phyloP scores from a whole-genome alignment of 1,284 basidiomycete genomes.

The Cronartium quercuum region DNA sequence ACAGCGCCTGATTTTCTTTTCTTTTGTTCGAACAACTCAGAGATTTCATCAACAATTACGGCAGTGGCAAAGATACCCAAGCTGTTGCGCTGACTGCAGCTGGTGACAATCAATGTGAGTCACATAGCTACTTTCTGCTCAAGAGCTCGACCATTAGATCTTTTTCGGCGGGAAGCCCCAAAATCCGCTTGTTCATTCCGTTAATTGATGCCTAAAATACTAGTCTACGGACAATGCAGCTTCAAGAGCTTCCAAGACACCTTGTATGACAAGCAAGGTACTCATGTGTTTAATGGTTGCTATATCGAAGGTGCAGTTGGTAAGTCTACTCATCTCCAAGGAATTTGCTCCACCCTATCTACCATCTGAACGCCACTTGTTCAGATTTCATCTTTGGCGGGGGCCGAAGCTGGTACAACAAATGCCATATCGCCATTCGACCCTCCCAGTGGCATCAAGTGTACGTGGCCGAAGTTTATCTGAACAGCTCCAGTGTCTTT shows the following conservation, averaged over 20 bases:
- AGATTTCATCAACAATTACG: slow-evolving; percentile 22
- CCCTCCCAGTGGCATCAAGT: neutral
- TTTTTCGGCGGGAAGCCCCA: neutral
- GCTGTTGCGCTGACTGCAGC: slow-evolving; percentile 22
- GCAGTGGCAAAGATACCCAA: slow-evolving; percentile 26
- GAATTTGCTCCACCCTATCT: neutral
- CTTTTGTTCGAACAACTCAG: neutral
- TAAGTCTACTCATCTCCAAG: neutral
- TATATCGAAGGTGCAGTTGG: slow-evolving; percentile 23
- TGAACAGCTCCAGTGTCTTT: neutral
- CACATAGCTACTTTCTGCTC: too few species aligned
- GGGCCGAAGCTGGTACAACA: slow-evolving; percentile 13
- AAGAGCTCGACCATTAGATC: too few species aligned
- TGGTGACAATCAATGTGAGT: slow-evolving; percentile 21
- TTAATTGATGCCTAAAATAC: neutral
- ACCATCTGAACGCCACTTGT: neutral
- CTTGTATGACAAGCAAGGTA: slow-evolving; percentile 14
- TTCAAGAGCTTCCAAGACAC: slow-evolving; percentile 36
- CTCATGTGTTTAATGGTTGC: slow-evolving; percentile 15
- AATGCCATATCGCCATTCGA: neutral
- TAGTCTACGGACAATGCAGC: slow-evolving; percentile 6
- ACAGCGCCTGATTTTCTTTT: neutral
- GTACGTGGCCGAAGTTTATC: neutral
- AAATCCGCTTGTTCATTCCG: neutral
- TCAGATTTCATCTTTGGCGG: slow-evolving; percentile 33